phyloP scores from a whole-genome alignment of 495 filamentous ascomycete species.

The Aspergillus baeticus region DNA sequence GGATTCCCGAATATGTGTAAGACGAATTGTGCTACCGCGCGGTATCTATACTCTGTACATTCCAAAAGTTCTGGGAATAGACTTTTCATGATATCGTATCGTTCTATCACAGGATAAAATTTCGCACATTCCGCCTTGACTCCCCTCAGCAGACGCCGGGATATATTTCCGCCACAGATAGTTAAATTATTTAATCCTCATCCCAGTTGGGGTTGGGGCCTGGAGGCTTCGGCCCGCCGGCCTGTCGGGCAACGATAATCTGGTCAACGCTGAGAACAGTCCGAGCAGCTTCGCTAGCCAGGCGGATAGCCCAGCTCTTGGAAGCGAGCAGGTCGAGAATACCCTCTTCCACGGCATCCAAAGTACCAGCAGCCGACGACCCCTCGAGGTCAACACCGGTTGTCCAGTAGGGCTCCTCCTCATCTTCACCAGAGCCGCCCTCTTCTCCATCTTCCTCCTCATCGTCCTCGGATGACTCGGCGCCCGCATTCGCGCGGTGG shows the following conservation, averaged over 20 bases:
- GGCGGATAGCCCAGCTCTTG: conserved; percentile 94
- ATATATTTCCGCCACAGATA: neutral
- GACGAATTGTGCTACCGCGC: neutral
- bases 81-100: conserved; percentile 23
- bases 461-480: conserved; percentile 30
- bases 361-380: conserved; percentile 71
- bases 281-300: conserved; percentile 91
- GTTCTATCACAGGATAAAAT: conserved; percentile 20
- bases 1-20: neutral
- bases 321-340: conserved; percentile 89
- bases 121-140: neutral
- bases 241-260: conserved; percentile 97
- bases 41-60: neutral
- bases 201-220: conserved; percentile 98
- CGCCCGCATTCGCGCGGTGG: conserved; percentile 49
- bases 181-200: conserved; percentile 66
- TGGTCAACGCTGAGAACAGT: conserved; percentile 97
- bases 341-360: conserved; percentile 85
- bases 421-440: conserved; percentile 45
- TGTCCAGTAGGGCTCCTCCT: conserved; percentile 76
- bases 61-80: neutral
- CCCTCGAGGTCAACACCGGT: conserved; percentile 93
- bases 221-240: conserved; percentile 94
- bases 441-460: conserved; percentile 34
- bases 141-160: neutral